Conservation (phyloP, 805 yeast genomes). For the Kodamaea kaohsiungensis region DNA sequence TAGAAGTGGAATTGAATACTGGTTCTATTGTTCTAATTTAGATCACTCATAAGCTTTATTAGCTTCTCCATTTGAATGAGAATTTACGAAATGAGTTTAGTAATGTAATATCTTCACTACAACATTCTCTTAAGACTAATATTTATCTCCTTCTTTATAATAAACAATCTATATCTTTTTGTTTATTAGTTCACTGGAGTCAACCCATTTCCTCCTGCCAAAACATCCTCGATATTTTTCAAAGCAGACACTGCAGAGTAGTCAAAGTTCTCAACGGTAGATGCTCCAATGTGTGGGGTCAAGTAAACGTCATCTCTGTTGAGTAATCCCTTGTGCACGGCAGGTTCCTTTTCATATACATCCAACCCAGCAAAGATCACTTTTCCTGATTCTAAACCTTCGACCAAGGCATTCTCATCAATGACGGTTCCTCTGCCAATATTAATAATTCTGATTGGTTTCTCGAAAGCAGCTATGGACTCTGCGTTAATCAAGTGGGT, state of each 20-base stretch:
- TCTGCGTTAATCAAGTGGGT: constrained; percentile 51
- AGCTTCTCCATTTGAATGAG: too few relatives aligned
- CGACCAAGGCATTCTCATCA: constrained; percentile 64
- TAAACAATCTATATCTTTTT: background rate
- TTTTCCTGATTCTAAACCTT: constrained; percentile 59
- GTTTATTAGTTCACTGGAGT: constrained; percentile 11
- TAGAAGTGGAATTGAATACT: too few relatives aligned
- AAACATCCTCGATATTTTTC: constrained; percentile 50
- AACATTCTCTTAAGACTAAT: too few relatives aligned
- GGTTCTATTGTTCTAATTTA: too few relatives aligned
- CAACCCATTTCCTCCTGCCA: constrained; percentile 40
- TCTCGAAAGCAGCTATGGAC: constrained; percentile 47
- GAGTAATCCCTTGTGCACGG: constrained; percentile 48
- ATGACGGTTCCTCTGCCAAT: constrained; percentile 75
- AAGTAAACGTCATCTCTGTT: constrained; percentile 62
- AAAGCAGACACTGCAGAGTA: constrained; percentile 54
- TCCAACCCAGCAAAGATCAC: constrained; percentile 71
- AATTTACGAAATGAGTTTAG: too few relatives aligned
- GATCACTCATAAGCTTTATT: too few relatives aligned
- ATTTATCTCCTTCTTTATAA: too few relatives aligned
- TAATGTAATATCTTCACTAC: too few relatives aligned
- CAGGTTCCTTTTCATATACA: constrained; percentile 68
- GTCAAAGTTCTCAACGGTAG: constrained; percentile 57
- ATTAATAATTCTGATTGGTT: constrained; percentile 65
- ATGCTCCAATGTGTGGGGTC: constrained; percentile 74